These are phyloP conservation scores for Sedum album DNA, from an alignment of 164 flowering plant genomes.

Conservation along the genomic window DNA sequence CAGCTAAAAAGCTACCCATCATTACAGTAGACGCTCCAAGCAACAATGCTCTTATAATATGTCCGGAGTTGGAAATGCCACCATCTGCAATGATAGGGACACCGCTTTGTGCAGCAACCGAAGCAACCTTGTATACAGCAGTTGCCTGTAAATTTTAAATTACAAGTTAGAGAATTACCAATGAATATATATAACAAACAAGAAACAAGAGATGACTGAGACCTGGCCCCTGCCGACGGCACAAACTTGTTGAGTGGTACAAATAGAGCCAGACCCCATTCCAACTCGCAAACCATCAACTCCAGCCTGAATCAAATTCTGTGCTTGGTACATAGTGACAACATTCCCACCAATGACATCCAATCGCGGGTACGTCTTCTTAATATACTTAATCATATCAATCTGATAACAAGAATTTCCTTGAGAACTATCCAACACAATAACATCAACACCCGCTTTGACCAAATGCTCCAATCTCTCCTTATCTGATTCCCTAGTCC, in stretches of 20 bases:
- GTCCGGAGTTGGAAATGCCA: constrained; percentile 93
- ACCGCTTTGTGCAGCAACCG: constrained; percentile 58
- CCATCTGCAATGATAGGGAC: constrained; percentile 97
- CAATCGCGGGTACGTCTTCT: too few relatives aligned
- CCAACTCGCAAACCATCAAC: constrained; percentile 85
- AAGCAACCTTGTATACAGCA: constrained; percentile 87
- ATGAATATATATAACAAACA: constrained; percentile 21
- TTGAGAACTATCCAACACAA: too few relatives aligned
- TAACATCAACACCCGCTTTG: too few relatives aligned
- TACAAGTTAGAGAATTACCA: background rate
- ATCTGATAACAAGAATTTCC: too few relatives aligned
- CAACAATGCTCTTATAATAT: constrained; percentile 80
- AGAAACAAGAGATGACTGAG: too few relatives aligned
- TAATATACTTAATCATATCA: too few relatives aligned
- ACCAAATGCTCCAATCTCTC: constrained; percentile 82
- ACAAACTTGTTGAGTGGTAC: constrained; percentile 93
- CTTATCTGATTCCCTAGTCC: constrained; percentile 78
- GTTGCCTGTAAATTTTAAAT: constrained; percentile 48
- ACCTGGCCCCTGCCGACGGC: too few relatives aligned
- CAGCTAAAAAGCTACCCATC: constrained; percentile 96
- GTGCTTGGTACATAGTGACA: constrained; percentile 9
- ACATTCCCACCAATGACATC: constrained; percentile 40
- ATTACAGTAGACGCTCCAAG: constrained; percentile 85
- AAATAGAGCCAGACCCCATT: too few relatives aligned
- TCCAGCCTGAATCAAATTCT: too few relatives aligned